Percentiles rank a stretch among this genome's conserved stretches.
phyloP scores from a whole-genome alignment of 176 grass and related monocot species.

The Eleusine coracana region DNA sequence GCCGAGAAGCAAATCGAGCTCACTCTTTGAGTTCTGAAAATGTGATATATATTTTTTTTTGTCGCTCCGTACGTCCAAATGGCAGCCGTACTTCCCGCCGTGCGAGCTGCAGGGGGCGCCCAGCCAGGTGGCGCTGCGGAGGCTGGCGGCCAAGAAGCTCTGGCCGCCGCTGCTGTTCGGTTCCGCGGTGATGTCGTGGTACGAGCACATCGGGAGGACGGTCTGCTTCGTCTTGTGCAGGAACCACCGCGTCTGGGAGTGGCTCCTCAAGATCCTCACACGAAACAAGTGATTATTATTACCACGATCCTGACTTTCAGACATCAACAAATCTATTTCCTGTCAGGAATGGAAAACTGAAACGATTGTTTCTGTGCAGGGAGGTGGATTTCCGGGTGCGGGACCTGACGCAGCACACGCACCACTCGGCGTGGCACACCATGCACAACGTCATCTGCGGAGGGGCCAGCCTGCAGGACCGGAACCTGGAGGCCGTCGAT shows the following conservation, averaged over 20 bases:
- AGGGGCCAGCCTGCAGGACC: conserved; percentile 53
- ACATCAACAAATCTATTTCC: too few species aligned
- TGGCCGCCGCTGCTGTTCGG: conserved; percentile 79
- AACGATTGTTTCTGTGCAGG: neutral
- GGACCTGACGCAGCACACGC: conserved; percentile 79
- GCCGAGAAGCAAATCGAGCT: too few species aligned
- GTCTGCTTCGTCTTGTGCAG: conserved; percentile 74
- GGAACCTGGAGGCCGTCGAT: conserved; percentile 54
- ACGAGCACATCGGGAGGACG: conserved; percentile 88
- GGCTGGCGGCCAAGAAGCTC: conserved; percentile 69
- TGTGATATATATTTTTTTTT: too few species aligned
- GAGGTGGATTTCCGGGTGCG: conserved; percentile 50
- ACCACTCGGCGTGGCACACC: conserved; percentile 93
- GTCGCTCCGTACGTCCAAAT: too few species aligned
- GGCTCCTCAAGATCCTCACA: conserved; percentile 44
- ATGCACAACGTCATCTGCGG: conserved; percentile 98
- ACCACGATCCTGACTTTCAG: too few species aligned
- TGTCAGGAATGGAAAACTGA: too few species aligned
- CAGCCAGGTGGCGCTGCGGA: conserved; percentile 60
- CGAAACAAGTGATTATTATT: conserved; percentile 40
- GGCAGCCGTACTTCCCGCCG: conserved; percentile 66
- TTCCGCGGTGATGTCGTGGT: conserved; percentile 90
- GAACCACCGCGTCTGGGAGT: conserved; percentile 77
- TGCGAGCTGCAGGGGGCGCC: conserved; percentile 32
- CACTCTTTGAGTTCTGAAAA: too few species aligned